Conservation (phyloP, 306 rosid species). For the Vigna unguiculata region DNA sequence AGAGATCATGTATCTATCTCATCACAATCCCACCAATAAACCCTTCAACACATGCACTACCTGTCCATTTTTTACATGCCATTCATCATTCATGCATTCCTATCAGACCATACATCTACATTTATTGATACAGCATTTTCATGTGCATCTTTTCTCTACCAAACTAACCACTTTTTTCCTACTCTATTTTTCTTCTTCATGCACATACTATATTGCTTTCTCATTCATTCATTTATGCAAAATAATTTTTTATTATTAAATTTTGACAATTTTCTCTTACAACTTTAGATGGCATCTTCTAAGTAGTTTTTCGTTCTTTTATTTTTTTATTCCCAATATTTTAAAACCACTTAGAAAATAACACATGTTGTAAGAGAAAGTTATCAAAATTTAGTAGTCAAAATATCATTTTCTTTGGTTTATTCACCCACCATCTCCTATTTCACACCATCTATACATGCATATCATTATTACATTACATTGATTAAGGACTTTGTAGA, state of each 20-base stretch:
- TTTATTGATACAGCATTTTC: neutral
- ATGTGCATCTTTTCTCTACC: neutral
- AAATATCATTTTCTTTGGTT: no score
- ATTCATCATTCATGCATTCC: neutral
- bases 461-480: neutral
- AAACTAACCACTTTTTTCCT: neutral
- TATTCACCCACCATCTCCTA: no score
- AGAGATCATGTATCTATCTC: slow-evolving; percentile 20
- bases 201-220: neutral
- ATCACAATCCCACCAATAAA: slow-evolving; percentile 7
- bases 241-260: no score
- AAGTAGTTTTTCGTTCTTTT: no score
- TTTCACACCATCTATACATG: no score
- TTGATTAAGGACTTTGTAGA: neutral
- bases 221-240: no score
- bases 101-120: neutral
- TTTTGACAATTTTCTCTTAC: no score
- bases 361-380: no score
- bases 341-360: no score
- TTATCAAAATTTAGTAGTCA: no score
- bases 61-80: neutral
- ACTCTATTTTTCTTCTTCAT: neutral
- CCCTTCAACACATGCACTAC: slow-evolving; percentile 24
- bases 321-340: no score
- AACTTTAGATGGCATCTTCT: no score